Conservation (phyloP, 176 grass and related monocot genomes). For the Urochloa ruziziensis region DNA sequence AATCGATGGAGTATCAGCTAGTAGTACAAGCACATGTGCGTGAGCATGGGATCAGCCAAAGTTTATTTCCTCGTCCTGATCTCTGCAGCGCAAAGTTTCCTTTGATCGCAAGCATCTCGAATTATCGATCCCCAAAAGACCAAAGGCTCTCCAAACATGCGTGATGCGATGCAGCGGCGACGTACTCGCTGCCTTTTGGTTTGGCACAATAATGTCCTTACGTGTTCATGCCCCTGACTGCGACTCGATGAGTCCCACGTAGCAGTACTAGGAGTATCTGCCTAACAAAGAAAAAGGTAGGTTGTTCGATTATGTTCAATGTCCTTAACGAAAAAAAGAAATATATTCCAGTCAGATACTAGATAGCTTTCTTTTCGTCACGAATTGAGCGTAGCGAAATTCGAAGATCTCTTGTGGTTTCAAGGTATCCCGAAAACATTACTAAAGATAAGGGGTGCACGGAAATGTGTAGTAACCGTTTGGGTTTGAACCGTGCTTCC, state of each 20-base stretch:
- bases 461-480: no score
- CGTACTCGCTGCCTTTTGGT: not conserved
- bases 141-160: not conserved
- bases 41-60: not conserved
- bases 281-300: not conserved
- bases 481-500: no score
- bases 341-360: no score
- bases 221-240: not conserved
- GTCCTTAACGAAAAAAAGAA: no score
- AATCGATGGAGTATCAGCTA: not conserved
- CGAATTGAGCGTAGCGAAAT: no score
- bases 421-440: no score
- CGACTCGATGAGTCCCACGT: not conserved
- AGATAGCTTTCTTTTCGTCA: no score
- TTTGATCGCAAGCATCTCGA: conserved; percentile 23
- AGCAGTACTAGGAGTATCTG: not conserved
- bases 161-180: not conserved
- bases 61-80: not conserved
- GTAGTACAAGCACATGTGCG: not conserved
- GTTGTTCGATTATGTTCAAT: not conserved
- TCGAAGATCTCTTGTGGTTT: no score
- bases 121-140: not conserved
- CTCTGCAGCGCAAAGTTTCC: not conserved
- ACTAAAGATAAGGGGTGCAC: no score
- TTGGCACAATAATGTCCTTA: not conserved